Conservation (phyloP, 345 rosid genomes). For the Lumnitzera littorea region DNA sequence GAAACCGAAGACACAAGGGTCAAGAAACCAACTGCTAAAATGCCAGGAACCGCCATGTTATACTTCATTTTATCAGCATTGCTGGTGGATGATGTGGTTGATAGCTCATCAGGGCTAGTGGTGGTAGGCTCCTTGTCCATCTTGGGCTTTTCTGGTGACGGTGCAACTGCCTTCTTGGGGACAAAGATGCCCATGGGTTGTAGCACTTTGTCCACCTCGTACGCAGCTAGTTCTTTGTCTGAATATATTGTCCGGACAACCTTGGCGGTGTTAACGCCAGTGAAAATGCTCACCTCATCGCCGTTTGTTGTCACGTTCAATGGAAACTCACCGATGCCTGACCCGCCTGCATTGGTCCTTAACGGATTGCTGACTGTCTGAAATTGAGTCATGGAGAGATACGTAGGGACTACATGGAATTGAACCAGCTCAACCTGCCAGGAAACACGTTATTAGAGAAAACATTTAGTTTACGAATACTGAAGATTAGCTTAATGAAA, state of each 20-base stretch:
- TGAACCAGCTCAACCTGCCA: slow-evolving; percentile 7
- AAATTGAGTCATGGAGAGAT: slow-evolving; percentile 16
- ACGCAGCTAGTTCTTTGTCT: slow-evolving; percentile 23
- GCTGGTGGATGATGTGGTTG: too few relatives aligned
- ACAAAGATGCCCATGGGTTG: slow-evolving; percentile 22
- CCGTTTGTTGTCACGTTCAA: slow-evolving; percentile 23
- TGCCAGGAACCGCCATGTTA: too few relatives aligned
- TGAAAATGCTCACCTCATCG: slow-evolving; percentile 6
- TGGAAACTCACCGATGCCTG: slow-evolving; percentile 13
- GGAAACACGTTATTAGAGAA: too few relatives aligned
- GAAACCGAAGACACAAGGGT: too few relatives aligned
- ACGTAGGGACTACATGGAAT: slow-evolving; percentile 17
- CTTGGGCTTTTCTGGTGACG: slow-evolving; percentile 2
- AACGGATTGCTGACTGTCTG: slow-evolving; percentile 23
- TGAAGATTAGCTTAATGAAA: too few relatives aligned
- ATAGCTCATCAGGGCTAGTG: background rate
- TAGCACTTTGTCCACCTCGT: slow-evolving; percentile 25
- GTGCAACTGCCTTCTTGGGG: slow-evolving; percentile 17
- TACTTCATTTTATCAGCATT: too few relatives aligned
- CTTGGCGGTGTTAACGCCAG: slow-evolving; percentile 18
- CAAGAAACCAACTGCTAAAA: too few relatives aligned
- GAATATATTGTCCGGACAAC: slow-evolving; percentile 15
- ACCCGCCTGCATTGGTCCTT: slow-evolving; percentile 22
- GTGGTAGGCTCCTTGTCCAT: slow-evolving; percentile 1
- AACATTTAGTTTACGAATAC: too few relatives aligned